Percentiles rank a stretch among this genome's conserved stretches.
phyloP scores from a whole-genome alignment of 1,284 basidiomycete species.

The Acaromyces ingoldii region DNA sequence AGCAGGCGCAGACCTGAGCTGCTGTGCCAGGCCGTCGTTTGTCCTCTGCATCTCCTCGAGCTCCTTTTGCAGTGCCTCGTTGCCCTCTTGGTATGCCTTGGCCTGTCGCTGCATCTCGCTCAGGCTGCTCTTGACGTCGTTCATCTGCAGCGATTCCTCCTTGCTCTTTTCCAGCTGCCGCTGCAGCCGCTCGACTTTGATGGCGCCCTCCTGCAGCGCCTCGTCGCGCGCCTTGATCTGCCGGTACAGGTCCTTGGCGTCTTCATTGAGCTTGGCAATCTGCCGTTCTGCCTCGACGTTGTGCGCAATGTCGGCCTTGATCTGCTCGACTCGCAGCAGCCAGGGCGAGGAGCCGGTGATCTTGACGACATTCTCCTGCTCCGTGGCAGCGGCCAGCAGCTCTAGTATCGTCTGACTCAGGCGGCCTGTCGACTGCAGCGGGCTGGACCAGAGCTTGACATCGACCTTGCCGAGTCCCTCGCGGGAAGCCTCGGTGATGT shows the following conservation, averaged over 20 bases:
- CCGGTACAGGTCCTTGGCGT: slow-evolving; percentile 77
- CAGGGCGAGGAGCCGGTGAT: slow-evolving; percentile 61
- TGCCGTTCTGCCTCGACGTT: slow-evolving; percentile 89
- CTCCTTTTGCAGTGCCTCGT: slow-evolving; percentile 85
- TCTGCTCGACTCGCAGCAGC: slow-evolving; percentile 76
- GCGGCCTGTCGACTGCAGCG: slow-evolving; percentile 19
- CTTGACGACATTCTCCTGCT: slow-evolving; percentile 43
- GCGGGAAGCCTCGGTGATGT: slow-evolving; percentile 25
- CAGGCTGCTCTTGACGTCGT: slow-evolving; percentile 74
- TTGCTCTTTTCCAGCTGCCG: slow-evolving; percentile 82
- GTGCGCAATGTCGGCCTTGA: slow-evolving; percentile 74
- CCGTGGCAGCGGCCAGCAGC: slow-evolving; percentile 29
- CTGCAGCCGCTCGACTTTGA: slow-evolving; percentile 93
- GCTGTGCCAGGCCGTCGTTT: slow-evolving; percentile 71
- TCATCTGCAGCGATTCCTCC: slow-evolving; percentile 72
- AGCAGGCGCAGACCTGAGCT: slow-evolving; percentile 25
- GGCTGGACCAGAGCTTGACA: slow-evolving; percentile 18
- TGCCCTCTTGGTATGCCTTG: slow-evolving; percentile 80
- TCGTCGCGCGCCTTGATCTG: slow-evolving; percentile 73
- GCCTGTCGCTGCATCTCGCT: slow-evolving; percentile 78
- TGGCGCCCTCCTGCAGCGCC: slow-evolving; percentile 75
- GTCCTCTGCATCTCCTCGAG: slow-evolving; percentile 80
- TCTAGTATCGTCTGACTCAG: slow-evolving; percentile 28
- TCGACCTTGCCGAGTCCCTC: slow-evolving; percentile 27
- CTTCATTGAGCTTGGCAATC: slow-evolving; percentile 75